phyloP scores from a whole-genome alignment of 495 filamentous ascomycete species.

The Echria macrotheca region DNA sequence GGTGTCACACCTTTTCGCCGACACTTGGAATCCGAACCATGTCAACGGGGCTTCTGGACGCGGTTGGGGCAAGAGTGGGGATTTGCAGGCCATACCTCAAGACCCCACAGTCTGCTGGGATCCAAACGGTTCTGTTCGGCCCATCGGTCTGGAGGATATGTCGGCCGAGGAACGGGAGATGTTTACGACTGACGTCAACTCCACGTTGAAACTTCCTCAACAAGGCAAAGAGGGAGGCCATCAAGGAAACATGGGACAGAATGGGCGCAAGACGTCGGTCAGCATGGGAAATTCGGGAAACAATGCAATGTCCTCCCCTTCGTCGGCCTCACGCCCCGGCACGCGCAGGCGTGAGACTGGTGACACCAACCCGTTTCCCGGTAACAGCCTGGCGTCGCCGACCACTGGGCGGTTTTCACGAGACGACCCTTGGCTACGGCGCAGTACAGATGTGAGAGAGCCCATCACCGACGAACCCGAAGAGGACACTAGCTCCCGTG shows the following conservation, averaged over 20 bases:
- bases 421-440: slow-evolving; percentile 63
- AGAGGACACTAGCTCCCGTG: slow-evolving; percentile 25
- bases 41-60: slow-evolving; percentile 56
- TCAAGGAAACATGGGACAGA: slow-evolving; percentile 35
- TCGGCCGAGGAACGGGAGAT: slow-evolving; percentile 78
- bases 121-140: slow-evolving; percentile 61
- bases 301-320: slow-evolving; percentile 56
- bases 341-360: slow-evolving; percentile 81
- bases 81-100: slow-evolving; percentile 52
- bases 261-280: slow-evolving; percentile 70
- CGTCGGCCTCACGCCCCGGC: slow-evolving; percentile 58
- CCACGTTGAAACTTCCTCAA: slow-evolving; percentile 77
- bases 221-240: slow-evolving; percentile 65
- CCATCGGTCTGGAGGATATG: slow-evolving; percentile 71
- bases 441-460: slow-evolving; percentile 57
- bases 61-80: slow-evolving; percentile 72
- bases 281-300: slow-evolving; percentile 49
- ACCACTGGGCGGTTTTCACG: slow-evolving; percentile 43
- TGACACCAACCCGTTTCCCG: slow-evolving; percentile 67
- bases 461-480: slow-evolving; percentile 45
- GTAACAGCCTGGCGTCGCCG: slow-evolving; percentile 44
- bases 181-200: slow-evolving; percentile 85
- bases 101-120: slow-evolving; percentile 83
- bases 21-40: slow-evolving; percentile 69
- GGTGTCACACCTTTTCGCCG: slow-evolving; percentile 60